Percentiles rank a stretch among this genome's conserved stretches.
These are phyloP conservation scores for Penicilliopsis zonata DNA, from an alignment of 495 filamentous ascomycete genomes.

Conservation along the genomic window DNA sequence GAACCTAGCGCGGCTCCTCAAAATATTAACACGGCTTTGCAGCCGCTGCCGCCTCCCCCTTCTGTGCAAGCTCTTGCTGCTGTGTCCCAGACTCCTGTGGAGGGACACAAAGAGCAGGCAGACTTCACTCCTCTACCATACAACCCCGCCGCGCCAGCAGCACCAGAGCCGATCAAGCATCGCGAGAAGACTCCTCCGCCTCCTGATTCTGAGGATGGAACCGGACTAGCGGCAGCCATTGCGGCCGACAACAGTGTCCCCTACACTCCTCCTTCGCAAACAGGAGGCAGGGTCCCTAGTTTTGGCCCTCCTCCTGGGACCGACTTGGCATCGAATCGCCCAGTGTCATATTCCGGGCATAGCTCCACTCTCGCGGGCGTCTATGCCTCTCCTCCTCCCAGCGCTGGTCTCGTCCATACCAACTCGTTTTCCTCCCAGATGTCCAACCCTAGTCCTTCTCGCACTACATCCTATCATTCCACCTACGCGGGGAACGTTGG, in stretches of 20 bases:
- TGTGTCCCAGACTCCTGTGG: slow-evolving; percentile 18
- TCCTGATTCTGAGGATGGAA: slow-evolving; percentile 55
- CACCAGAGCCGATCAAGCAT: slow-evolving; percentile 69
- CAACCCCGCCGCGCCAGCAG: slow-evolving; percentile 80
- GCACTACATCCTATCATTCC: no score
- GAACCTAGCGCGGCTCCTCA: slow-evolving; percentile 19
- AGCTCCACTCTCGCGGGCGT: slow-evolving; percentile 14
- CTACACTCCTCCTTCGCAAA: slow-evolving; percentile 28
- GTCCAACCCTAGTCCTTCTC: slow-evolving; percentile 13
- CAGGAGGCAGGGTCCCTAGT: slow-evolving; percentile 16
- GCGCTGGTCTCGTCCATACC: slow-evolving; percentile 16
- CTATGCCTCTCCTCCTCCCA: slow-evolving; percentile 26
- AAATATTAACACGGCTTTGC: slow-evolving; percentile 5
- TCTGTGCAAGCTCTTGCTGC: slow-evolving; percentile 12
- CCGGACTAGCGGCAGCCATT: slow-evolving; percentile 58
- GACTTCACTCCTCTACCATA: slow-evolving; percentile 68
- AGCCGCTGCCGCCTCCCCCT: slow-evolving; percentile 31
- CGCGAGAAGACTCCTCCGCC: slow-evolving; percentile 87
- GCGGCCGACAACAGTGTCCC: slow-evolving; percentile 45
- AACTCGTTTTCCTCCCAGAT: slow-evolving; percentile 5
- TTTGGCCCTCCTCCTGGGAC: slow-evolving; percentile 14
- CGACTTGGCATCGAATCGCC: slow-evolving; percentile 8
- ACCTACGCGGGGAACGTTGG: no score
- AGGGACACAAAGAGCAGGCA: slow-evolving; percentile 28
- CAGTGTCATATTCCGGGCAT: slow-evolving; percentile 17